Conservation (phyloP, 495 filamentous ascomycete genomes). For the Xylaria venustula region DNA sequence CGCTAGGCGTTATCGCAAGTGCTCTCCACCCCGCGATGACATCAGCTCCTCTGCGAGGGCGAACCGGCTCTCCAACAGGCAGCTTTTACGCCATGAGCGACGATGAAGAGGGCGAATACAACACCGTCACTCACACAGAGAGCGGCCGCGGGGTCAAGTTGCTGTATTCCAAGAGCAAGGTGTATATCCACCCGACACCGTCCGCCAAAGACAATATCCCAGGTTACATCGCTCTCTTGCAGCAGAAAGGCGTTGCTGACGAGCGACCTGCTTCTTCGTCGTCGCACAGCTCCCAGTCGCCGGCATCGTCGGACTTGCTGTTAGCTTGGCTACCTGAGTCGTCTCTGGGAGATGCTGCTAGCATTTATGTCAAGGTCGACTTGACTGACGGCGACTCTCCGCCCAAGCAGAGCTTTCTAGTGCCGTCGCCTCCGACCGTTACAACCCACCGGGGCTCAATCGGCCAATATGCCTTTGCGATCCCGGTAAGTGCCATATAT, state of each 20-base stretch:
- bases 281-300: conserved; percentile 34
- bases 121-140: conserved; percentile 83
- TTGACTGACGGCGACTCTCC: conserved; percentile 75
- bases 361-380: conserved; percentile 94
- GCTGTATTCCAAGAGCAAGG: conserved; percentile 97
- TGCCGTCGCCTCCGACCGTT: conserved; percentile 85
- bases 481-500: conserved; percentile 88
- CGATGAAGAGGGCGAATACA: conserved; percentile 92
- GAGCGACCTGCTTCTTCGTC: conserved; percentile 52
- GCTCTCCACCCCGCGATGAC: conserved; percentile 29
- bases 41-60: conserved; percentile 28
- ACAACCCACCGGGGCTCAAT: conserved; percentile 67
- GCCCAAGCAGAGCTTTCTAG: conserved; percentile 83
- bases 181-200: conserved; percentile 95
- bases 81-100: conserved; percentile 98
- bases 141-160: conserved; percentile 87
- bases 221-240: conserved; percentile 91
- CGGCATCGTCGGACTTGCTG: conserved; percentile 65
- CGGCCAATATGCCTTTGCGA: conserved; percentile 87
- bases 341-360: conserved; percentile 78
- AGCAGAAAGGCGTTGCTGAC: conserved; percentile 68
- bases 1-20: not conserved
- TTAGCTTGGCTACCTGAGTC: conserved; percentile 95
- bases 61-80: conserved; percentile 68
- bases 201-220: conserved; percentile 93